Evolutionary conservation across 1,284 basidiomycete species (phyloP).

Genomic region (Cryptococcus depauperatus): DNA sequence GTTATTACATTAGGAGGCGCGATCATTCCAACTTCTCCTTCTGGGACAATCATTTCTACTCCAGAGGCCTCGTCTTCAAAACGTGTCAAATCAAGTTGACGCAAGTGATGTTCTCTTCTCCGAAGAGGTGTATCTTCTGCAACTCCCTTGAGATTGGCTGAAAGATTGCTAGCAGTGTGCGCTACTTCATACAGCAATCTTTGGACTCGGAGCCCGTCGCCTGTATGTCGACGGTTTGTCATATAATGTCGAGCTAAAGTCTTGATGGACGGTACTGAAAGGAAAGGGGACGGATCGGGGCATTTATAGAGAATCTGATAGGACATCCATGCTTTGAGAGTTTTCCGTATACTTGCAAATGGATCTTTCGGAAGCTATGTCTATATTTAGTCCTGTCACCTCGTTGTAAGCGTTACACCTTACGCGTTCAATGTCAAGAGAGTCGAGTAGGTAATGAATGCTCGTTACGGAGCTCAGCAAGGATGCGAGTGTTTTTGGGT

Average conservation of each 20-base stretch:
- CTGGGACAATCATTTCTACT: slow-evolving; percentile 29
- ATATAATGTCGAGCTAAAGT: slow-evolving; percentile 26
- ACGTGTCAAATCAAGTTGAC: slow-evolving; percentile 12
- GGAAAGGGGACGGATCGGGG: slow-evolving; percentile 7
- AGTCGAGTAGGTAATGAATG: slow-evolving; percentile 33
- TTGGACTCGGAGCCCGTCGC: slow-evolving; percentile 35
- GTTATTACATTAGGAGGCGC: slow-evolving; percentile 37
- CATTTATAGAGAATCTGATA: slow-evolving; percentile 18
- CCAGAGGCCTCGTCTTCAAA: slow-evolving; percentile 19
- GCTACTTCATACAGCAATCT: slow-evolving; percentile 35
- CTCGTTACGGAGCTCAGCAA: slow-evolving; percentile 38
- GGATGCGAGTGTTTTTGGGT: slow-evolving; percentile 34
- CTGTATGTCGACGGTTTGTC: slow-evolving; percentile 21
- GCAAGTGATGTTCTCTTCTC: slow-evolving; percentile 35
- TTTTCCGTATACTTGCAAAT: slow-evolving; percentile 25
- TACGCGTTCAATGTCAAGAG: slow-evolving; percentile 31
- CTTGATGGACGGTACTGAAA: slow-evolving; percentile 28
- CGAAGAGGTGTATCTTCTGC: slow-evolving; percentile 32
- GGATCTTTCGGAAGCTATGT: slow-evolving; percentile 35
- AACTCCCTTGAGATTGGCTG: slow-evolving; percentile 35
- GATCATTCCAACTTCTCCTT: slow-evolving; percentile 21
- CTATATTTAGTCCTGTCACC: not conserved
- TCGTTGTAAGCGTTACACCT: not conserved
- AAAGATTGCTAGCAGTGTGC: slow-evolving; percentile 28
- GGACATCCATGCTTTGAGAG: slow-evolving; percentile 29